Percentiles rank a stretch among this genome's conserved stretches.
These are phyloP conservation scores for Otatea glauca DNA, from an alignment of 176 grass and related monocot species.

Conservation along the genomic window DNA sequence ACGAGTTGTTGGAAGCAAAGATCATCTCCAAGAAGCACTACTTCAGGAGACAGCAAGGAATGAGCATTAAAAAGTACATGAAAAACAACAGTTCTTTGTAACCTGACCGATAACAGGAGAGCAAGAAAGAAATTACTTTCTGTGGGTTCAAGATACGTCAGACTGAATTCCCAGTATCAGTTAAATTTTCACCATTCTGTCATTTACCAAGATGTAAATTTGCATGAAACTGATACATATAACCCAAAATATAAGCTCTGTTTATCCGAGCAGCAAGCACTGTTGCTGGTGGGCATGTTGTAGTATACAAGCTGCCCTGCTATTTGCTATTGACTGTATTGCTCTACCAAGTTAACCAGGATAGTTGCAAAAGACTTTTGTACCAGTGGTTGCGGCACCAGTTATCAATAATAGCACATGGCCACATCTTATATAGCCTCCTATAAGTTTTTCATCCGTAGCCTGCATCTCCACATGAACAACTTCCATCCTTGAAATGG, in stretches of 20 bases:
- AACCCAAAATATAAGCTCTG: constrained; percentile 25
- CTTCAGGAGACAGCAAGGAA: constrained; percentile 43
- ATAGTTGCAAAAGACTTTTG: constrained; percentile 26
- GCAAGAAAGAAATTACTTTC: constrained; percentile 36
- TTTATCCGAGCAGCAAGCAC: constrained; percentile 32
- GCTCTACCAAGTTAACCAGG: constrained; percentile 14
- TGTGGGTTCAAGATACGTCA: background rate
- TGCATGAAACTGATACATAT: constrained; percentile 13
- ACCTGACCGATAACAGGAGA: constrained; percentile 21
- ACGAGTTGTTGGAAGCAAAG: constrained; percentile 36
- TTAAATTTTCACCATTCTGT: background rate
- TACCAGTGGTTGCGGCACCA: background rate
- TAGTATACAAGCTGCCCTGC: constrained; percentile 6
- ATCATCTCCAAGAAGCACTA: constrained; percentile 33
- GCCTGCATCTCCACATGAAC: constrained; percentile 70
- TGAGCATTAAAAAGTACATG: constrained; percentile 4
- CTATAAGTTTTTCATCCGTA: constrained; percentile 36
- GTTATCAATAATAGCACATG: constrained; percentile 27
- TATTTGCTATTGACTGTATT: constrained; percentile 11
- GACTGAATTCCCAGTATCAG: constrained; percentile 23
- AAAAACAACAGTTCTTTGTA: constrained; percentile 11
- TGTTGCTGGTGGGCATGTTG: constrained; percentile 22
- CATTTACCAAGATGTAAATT: constrained; percentile 27
- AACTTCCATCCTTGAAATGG: constrained; percentile 85
- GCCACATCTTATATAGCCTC: constrained; percentile 12